Conservation (phyloP, 2,329 filamentous ascomycete genomes). For the Talaromyces sp. region DNA sequence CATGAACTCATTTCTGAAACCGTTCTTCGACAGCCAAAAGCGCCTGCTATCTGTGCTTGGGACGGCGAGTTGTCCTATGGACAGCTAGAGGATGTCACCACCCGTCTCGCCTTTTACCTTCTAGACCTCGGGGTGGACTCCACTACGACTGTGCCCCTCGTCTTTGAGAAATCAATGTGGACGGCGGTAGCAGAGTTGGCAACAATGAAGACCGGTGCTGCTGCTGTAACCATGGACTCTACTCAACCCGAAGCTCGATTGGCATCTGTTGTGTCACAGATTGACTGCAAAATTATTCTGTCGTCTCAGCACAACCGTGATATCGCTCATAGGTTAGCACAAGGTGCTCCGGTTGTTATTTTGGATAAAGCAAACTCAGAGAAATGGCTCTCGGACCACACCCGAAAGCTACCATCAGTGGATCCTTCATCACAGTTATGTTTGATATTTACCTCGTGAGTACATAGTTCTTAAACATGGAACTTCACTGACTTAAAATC, state of each 20-base stretch:
- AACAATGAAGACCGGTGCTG: constrained; percentile 5
- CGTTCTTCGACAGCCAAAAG: neutral
- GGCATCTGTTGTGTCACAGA: constrained; percentile 1
- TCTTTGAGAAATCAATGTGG: constrained; percentile 16
- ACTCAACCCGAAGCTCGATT: constrained; percentile 6
- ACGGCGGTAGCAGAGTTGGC: constrained; percentile 6
- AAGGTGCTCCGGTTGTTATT: neutral
- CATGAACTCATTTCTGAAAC: constrained; percentile 1
- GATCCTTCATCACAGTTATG: constrained; percentile 4
- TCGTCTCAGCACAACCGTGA: neutral
- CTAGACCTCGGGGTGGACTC: neutral
- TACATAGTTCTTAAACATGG: neutral
- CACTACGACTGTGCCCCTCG: neutral
- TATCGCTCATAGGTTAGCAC: neutral
- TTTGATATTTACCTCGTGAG: constrained; percentile 8
- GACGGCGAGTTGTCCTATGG: constrained; percentile 3
- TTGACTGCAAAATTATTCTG: neutral
- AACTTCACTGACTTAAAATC: neutral
- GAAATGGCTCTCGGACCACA: neutral
- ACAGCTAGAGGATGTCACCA: neutral
- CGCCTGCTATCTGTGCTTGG: constrained; percentile 7
- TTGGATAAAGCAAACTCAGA: neutral
- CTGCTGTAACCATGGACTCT: constrained; percentile 4
- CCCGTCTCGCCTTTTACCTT: neutral
- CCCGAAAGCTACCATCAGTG: neutral